Base-by-base conservation (phyloP, 1,284 basidiomycete species). In the Austroboletus novae-zelandiae region DNA sequence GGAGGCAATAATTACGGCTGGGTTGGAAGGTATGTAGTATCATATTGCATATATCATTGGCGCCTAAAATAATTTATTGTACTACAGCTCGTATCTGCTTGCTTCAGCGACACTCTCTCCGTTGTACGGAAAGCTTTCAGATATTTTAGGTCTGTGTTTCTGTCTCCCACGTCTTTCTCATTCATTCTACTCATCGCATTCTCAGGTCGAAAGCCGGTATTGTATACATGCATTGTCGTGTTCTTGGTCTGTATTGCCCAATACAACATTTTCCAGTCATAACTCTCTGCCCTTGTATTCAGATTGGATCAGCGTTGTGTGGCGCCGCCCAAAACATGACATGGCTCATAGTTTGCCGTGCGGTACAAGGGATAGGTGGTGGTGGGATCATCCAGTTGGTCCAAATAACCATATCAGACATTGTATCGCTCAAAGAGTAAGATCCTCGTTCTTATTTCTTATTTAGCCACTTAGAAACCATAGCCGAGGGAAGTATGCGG, bases 331-430 rank as follows among this genome's bases (percentile, higher is more conserved):
- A 27, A 27, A 27, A 27, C 8, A 27, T 27, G 25, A 27, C 25
- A 27, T 27, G 25, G 75, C 65, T 82, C 11, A 71, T 73, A 52
- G 57, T 74, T 9, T 70, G 65, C 45, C 68, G 80, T 34, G 79
- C 74, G 2, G 56, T 82, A 0, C 80, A 81, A 57, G 79, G 80
- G 18, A 65, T 80, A n/a, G 79, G 79, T 9, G 78, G 77, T 1
- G 77, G 77, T 2, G 75, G 73, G 7, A 66, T 72, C 40, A 61
- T 71, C 1, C 65, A 69, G 20, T 50, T 74, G 31, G 64, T 68
- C 3, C 61, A 74, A 41, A 72, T 76, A 31, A 62, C 67, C 15
- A 65, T 76, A 27, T 64, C 64, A 4, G 74, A 77, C 41, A 68
- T 77, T 11, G 59, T 74, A 5, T 50, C 70, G 4, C 52, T 76